Conservation (phyloP, 805 yeast species). For the Lipomyces yamanashiensis region DNA sequence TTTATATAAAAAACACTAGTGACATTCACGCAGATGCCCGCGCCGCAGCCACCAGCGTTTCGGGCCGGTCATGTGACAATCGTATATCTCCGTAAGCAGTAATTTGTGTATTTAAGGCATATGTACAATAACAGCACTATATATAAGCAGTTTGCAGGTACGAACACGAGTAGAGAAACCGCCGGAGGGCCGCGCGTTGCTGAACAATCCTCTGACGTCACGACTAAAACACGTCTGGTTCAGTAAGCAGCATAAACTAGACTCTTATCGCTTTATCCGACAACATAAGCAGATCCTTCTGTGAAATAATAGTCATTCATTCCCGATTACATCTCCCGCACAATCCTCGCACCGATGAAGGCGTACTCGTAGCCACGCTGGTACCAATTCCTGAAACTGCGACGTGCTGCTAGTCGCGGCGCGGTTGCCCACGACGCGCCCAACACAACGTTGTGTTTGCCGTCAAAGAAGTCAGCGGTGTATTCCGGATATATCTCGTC, state of each 20-base stretch:
- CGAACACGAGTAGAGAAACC: no score
- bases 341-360: constrained; percentile 37
- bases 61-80: constrained; percentile 5
- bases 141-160: no score
- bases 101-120: no score
- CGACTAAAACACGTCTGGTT: no score
- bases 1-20: neutral
- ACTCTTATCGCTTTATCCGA: no score
- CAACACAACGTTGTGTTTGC: constrained; percentile 38
- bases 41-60: neutral
- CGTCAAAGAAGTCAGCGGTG: constrained; percentile 39
- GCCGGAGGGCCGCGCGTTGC: no score
- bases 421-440: constrained; percentile 39
- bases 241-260: no score
- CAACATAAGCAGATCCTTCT: no score
- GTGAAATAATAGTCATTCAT: neutral
- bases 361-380: constrained; percentile 37
- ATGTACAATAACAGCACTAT: no score
- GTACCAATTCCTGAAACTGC: constrained; percentile 39
- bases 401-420: constrained; percentile 32
- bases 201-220: no score
- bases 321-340: constrained; percentile 14
- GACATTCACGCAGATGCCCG: constrained; percentile 5
- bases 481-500: constrained; percentile 37
- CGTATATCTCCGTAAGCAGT: neutral